These are phyloP conservation scores for Lumnitzera racemosa DNA, from an alignment of 345 rosid species.

Conservation along the genomic window DNA sequence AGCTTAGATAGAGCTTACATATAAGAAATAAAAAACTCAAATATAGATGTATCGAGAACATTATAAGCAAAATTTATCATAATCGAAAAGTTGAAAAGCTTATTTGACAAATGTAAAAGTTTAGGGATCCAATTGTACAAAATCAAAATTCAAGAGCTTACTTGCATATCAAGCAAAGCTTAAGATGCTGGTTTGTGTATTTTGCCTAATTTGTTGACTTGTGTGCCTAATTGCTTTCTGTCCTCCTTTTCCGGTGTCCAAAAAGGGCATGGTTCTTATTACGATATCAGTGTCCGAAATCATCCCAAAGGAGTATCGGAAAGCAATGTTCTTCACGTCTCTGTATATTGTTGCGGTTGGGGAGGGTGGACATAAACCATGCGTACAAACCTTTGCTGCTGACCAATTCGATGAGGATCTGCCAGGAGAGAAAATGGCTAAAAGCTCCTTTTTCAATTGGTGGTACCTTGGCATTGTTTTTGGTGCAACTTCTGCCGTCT, in stretches of 20 bases:
- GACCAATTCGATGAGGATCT: constrained; percentile 73
- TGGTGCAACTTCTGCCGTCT: constrained; percentile 49
- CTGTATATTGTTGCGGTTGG: constrained; percentile 71
- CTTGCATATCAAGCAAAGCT: too few species aligned
- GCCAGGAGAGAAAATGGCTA: constrained; percentile 54
- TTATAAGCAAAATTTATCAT: too few species aligned
- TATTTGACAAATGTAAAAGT: too few species aligned
- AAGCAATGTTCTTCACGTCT: constrained; percentile 54
- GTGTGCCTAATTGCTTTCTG: not conserved
- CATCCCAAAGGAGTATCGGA: constrained; percentile 25
- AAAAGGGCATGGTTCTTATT: constrained; percentile 69
- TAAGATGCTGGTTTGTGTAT: too few species aligned
- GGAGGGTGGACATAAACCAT: constrained; percentile 94
- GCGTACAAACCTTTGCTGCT: constrained; percentile 91
- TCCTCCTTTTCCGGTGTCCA: not conserved
- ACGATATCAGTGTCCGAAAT: constrained; percentile 47
- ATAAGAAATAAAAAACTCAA: too few species aligned
- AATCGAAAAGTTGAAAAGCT: too few species aligned
- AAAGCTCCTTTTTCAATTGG: constrained; percentile 94
- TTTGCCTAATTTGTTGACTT: not conserved
- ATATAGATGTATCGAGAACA: too few species aligned
- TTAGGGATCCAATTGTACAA: too few species aligned
- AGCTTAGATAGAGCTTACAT: too few species aligned
- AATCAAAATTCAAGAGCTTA: too few species aligned
- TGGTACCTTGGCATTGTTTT: constrained; percentile 62